A percentile compares a stretch with the other conserved stretches of the same genome.
Evolutionary conservation across 257 asterid species (phyloP).

Genomic region (Nicotiana sylvestris): DNA sequence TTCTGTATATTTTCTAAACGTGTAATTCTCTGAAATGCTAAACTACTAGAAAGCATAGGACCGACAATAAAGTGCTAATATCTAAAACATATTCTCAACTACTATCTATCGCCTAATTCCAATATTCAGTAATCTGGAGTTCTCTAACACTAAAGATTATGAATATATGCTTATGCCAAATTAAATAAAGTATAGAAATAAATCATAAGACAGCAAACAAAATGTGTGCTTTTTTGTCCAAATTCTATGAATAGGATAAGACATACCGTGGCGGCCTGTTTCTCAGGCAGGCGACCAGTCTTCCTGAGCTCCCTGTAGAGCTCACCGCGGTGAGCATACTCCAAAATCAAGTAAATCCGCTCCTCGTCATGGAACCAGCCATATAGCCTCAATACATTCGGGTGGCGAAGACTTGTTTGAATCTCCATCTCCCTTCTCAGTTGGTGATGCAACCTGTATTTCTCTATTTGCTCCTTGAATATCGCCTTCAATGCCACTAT

Average conservation of each 20-base stretch:
- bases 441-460: slow-evolving; percentile 72
- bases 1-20: no score
- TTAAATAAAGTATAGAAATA: no score
- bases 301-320: slow-evolving; percentile 69
- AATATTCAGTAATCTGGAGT: background rate
- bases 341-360: slow-evolving; percentile 75
- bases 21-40: no score
- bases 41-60: no score
- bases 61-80: no score
- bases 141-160: background rate
- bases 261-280: slow-evolving; percentile 75
- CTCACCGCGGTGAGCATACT: slow-evolving; percentile 89
- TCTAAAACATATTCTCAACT: no score
- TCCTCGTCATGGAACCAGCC: slow-evolving; percentile 93
- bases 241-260: background rate
- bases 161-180: background rate
- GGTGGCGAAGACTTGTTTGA: slow-evolving; percentile 67
- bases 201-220: background rate
- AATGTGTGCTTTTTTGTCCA: background rate
- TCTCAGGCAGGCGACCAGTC: slow-evolving; percentile 52
- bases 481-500: slow-evolving; percentile 87
- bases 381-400: slow-evolving; percentile 66
- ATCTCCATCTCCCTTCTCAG: slow-evolving; percentile 90
- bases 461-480: slow-evolving; percentile 80
- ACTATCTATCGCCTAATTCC: no score